A percentile compares a stretch with the other conserved stretches of the same genome.
Evolutionary conservation across 306 rosid genomes (phyloP).

Genomic region (Erythrophleum fordii): DNA sequence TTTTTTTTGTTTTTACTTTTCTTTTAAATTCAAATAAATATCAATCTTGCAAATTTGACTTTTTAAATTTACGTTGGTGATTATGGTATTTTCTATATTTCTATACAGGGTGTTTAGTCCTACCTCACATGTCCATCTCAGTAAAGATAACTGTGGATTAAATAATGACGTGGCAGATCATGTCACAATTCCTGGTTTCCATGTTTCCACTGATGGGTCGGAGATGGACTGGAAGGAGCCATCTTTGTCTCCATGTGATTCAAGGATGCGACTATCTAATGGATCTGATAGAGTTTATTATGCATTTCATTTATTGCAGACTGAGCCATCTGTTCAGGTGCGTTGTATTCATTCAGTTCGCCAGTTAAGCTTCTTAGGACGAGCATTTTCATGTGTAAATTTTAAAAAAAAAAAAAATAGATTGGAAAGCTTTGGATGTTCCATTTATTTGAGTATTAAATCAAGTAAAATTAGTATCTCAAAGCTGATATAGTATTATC

Average conservation of each 20-base stretch:
- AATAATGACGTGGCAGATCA: constrained; percentile 37
- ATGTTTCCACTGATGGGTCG: constrained; percentile 52
- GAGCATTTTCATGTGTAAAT: neutral
- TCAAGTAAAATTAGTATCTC: neutral
- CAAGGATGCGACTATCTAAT: constrained; percentile 30
- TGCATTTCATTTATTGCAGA: constrained; percentile 74
- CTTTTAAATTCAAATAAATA: neutral
- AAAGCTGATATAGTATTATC: neutral
- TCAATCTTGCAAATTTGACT: neutral
- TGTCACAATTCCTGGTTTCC: constrained; percentile 36
- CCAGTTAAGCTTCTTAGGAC: neutral
- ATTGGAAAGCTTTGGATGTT: neutral
- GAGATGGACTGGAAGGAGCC: constrained; percentile 76
- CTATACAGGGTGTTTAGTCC: constrained; percentile 56
- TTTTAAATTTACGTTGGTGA: constrained; percentile 1
- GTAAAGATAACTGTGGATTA: constrained; percentile 44
- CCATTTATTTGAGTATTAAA: neutral
- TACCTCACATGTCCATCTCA: constrained; percentile 42
- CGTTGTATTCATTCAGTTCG: neutral
- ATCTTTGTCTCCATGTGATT: constrained; percentile 44
- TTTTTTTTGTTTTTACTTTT: neutral
- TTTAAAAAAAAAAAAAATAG: neutral
- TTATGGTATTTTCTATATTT: neutral
- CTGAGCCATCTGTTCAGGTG: constrained; percentile 78
- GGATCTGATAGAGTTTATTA: constrained; percentile 54